Conservation (phyloP, 163 green algal species). For the Scenedesmus sp. region DNA sequence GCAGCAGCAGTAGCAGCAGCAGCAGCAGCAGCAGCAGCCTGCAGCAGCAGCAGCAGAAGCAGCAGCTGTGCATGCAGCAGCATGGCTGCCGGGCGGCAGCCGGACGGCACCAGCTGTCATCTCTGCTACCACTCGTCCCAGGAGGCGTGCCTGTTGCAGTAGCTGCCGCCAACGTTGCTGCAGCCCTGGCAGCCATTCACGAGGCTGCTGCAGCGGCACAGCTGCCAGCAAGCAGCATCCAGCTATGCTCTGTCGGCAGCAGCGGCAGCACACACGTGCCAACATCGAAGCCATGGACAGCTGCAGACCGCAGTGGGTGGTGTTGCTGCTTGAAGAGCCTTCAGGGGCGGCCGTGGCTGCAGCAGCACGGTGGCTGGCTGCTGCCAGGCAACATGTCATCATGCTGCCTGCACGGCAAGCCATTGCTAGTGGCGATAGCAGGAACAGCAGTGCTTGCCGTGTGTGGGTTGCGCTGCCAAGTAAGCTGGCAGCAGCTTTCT, state of each 20-base stretch:
- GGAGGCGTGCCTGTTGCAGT: background rate
- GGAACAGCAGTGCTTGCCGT: background rate
- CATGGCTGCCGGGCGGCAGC: background rate
- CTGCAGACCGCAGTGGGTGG: background rate
- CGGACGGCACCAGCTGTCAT: background rate
- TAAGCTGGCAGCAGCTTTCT: background rate
- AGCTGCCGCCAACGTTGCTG: background rate
- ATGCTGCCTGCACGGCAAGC: background rate
- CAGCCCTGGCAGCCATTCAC: background rate
- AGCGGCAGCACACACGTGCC: background rate
- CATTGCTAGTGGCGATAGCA: background rate
- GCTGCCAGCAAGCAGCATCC: background rate
- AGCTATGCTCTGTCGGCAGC: slow-evolving; percentile 11
- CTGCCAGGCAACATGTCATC: background rate
- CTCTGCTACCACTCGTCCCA: background rate
- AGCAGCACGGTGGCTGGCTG: slow-evolving; percentile 1
- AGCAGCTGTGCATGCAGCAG: background rate
- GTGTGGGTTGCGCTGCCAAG: background rate
- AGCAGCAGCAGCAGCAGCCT: background rate
- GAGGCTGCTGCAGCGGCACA: slow-evolving; percentile 2
- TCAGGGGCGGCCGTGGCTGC: background rate
- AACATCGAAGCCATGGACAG: background rate
- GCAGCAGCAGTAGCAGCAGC: background rate
- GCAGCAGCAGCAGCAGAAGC: background rate
- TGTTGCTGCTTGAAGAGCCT: background rate